phyloP scores from a whole-genome alignment of 768 basidiomycete species.

The Collybia mongolica region DNA sequence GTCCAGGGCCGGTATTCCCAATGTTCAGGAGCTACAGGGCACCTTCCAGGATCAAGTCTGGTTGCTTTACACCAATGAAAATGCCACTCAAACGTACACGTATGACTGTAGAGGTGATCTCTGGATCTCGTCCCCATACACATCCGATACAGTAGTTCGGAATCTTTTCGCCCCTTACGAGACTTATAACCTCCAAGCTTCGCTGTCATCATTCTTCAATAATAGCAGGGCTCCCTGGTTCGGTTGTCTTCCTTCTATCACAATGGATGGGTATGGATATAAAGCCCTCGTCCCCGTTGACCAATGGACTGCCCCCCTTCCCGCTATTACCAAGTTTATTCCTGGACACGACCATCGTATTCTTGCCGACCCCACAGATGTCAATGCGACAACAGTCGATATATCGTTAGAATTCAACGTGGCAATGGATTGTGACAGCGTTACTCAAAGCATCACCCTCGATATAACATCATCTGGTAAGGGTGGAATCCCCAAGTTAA shows the following conservation, averaged over 20 bases:
- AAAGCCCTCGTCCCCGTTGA: conserved; percentile 71
- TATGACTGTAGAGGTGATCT: conserved; percentile 52
- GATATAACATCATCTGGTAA: conserved; percentile 69
- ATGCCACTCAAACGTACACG: conserved; percentile 62
- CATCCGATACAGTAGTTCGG: conserved; percentile 54
- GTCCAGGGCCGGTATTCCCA: conserved; percentile 59
- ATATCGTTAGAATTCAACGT: conserved; percentile 80
- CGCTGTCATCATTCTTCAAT: conserved; percentile 59
- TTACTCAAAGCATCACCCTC: conserved; percentile 63
- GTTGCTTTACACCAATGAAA: conserved; percentile 87
- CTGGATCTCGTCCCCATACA: conserved; percentile 84
- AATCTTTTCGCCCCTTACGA: conserved; percentile 89
- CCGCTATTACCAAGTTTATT: conserved; percentile 73
- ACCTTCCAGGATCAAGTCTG: conserved; percentile 68
- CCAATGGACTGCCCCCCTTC: conserved; percentile 70
- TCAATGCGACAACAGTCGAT: conserved; percentile 57
- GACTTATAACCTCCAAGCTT: conserved; percentile 64
- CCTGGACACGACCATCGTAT: conserved; percentile 89
- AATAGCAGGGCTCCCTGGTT: conserved; percentile 60
- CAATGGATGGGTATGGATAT: conserved; percentile 75
- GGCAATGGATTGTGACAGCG: conserved; percentile 68
- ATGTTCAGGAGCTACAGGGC: conserved; percentile 63
- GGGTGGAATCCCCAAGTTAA: conserved; percentile 54
- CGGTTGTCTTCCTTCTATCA: conserved; percentile 70
- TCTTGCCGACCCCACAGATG: conserved; percentile 38